Conservation (phyloP, 495 filamentous ascomycete species). For the Echria macrotheca region DNA sequence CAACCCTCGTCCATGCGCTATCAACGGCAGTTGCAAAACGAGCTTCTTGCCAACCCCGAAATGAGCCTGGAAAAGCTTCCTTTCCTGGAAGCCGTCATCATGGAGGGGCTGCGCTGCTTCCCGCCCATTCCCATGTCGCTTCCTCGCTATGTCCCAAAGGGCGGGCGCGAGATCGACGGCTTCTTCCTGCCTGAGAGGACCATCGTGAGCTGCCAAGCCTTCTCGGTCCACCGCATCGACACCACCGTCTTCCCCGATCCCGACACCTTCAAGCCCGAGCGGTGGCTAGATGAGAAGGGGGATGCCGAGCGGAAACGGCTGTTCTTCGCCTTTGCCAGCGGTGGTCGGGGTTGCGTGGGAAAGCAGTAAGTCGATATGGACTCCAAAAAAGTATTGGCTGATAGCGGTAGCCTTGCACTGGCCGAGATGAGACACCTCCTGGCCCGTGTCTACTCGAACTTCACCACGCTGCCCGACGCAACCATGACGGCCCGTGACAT, state of each 20-base stretch:
- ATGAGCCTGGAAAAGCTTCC: conserved; percentile 45
- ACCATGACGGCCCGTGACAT: conserved; percentile 48
- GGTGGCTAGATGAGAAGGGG: conserved; percentile 54
- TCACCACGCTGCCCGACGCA: conserved; percentile 45
- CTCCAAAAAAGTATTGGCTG: conserved; percentile 10
- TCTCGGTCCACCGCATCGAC: conserved; percentile 48
- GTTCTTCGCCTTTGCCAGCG: conserved; percentile 50
- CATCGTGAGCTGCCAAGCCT: conserved; percentile 51
- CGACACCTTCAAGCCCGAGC: conserved; percentile 53
- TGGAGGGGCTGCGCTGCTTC: conserved; percentile 53
- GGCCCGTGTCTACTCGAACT: conserved; percentile 52
- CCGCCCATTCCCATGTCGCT: conserved; percentile 64
- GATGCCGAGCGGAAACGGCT: conserved; percentile 41
- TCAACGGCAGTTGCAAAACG: conserved; percentile 44
- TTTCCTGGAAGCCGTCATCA: conserved; percentile 58
- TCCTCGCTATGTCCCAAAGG: conserved; percentile 53
- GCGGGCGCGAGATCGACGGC: conserved; percentile 45
- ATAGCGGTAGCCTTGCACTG: conserved; percentile 49
- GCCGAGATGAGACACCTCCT: conserved; percentile 62
- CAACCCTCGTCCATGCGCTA: conserved; percentile 40
- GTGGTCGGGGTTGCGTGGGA: conserved; percentile 52
- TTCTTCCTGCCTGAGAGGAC: conserved; percentile 43
- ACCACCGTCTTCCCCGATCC: conserved; percentile 50
- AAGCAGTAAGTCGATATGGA: conserved; percentile 42
- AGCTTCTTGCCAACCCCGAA: conserved; percentile 35